A percentile compares a stretch with the other conserved stretches of the same genome.
phyloP scores from a whole-genome alignment of 2,329 filamentous ascomycete species.

The Trichoderma cornu-damae region DNA sequence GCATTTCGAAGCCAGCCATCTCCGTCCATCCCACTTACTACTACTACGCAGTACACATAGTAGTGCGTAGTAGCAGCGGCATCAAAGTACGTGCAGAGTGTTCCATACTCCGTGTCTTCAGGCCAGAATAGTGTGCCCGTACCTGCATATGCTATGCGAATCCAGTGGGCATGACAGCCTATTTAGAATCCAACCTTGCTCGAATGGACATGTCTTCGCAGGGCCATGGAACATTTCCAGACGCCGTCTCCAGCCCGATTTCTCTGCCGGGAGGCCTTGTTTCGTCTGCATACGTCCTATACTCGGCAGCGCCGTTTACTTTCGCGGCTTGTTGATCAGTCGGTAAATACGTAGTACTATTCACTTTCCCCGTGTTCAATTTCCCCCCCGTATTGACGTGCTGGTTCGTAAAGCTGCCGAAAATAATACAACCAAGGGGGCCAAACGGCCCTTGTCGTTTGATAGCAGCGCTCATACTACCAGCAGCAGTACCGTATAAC shows the following conservation, averaged over 20 bases:
- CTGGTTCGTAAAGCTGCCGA: too few relatives aligned
- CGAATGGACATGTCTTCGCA: slow-evolving; percentile 2
- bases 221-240: background rate
- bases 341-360: too few relatives aligned
- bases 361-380: too few relatives aligned
- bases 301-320: background rate
- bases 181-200: slow-evolving; percentile 7
- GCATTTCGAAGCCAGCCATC: background rate
- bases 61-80: too few relatives aligned
- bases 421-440: too few relatives aligned
- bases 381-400: too few relatives aligned
- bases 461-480: too few relatives aligned
- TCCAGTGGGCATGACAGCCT: background rate
- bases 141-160: background rate
- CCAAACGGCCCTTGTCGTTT: background rate
- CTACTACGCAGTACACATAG: too few relatives aligned
- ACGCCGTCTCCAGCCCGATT: background rate
- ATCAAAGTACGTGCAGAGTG: background rate
- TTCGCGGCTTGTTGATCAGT: background rate
- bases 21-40: background rate
- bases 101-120: background rate
- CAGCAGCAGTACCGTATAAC: too few relatives aligned
- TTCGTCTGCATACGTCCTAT: background rate
- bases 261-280: background rate
- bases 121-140: background rate